These are phyloP conservation scores for Linum trigynum DNA, from an alignment of 345 rosid genomes.

Conservation along the genomic window DNA sequence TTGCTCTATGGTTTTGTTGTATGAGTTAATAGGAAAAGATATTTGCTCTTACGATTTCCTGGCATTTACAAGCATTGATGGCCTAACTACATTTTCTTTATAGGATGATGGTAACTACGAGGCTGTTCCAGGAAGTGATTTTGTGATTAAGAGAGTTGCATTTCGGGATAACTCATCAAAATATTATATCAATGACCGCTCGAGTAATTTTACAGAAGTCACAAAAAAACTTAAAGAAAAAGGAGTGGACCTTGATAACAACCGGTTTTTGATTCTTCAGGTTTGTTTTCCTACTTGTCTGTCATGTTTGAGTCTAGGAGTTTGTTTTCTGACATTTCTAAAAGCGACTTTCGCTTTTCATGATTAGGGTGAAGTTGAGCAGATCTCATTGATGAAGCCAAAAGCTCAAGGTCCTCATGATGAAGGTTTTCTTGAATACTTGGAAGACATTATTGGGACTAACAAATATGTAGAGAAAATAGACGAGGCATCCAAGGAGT, in stretches of 20 bases:
- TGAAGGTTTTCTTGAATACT: conserved; percentile 95
- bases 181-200: conserved; percentile 70
- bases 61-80: background rate
- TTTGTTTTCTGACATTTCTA: conserved; percentile 4
- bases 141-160: conserved; percentile 84
- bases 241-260: conserved; percentile 96
- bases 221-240: conserved; percentile 81
- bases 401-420: conserved; percentile 96
- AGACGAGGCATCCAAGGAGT: conserved; percentile 73
- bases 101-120: conserved; percentile 83
- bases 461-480: conserved; percentile 87
- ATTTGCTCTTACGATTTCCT: background rate
- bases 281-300: conserved; percentile 22
- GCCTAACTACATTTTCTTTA: background rate
- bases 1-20: background rate
- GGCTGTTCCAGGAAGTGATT: conserved; percentile 82
- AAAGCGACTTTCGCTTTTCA: conserved; percentile 7
- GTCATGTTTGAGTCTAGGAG: background rate
- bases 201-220: conserved; percentile 92
- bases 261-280: conserved; percentile 98
- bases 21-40: too few relatives aligned
- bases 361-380: conserved; percentile 96
- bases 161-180: conserved; percentile 92
- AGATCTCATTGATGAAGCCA: conserved; percentile 97
- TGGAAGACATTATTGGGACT: conserved; percentile 95